Base-by-base conservation (phyloP, 805 yeast genomes). In the Sungouiella blattae region DNA sequence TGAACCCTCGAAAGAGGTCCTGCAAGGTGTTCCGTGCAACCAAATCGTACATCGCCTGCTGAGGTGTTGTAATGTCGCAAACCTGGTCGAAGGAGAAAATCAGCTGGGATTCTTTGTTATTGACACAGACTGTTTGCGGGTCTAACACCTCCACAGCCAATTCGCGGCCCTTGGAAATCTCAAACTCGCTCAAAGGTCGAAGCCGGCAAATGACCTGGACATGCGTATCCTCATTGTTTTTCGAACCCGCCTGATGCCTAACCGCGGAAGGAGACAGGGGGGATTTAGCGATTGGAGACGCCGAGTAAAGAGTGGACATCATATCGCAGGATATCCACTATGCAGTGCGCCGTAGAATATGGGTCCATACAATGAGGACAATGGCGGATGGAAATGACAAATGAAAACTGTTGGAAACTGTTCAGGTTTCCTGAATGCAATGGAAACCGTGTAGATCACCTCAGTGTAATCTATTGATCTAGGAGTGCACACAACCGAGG, bases 131-230 rank as follows among this genome's bases (percentile, higher is more conserved):
- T 0, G 65, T 52, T 11, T 52, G 45, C 14, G 50, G 46, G 30
- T 59, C 54, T 3, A 57, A 29, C 18, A 50, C 40, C 6, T 35
- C 30, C 16, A 49, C 49, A 4, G 48, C 23, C 37, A 33, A 7
- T 22, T 51, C 32, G 20, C 36, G 44, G 57, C 49, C 52, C 6
- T 42, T 39, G 7, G 35, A 36, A 5, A 20, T 11, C 35, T 64
- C 84, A 2, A 33, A 17, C 2, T 52, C 57, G 32, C 60, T 69
- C 29, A 65, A 65, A 1, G 93, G 93, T 29, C 93, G 63, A 47
- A 85, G 78, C 34, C 95, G 65, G 17, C 85, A 87, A 13, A 85
- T 69, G 18, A 85, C 94, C 47, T 77, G 77, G 52, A 83, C 75
- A 44, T 72, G 68, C 34, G 60, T 47, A 30, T 16, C 34, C 32